Evolutionary conservation across 148 eudicot genomes (phyloP), one percentile per base, ranked within the genome.

Genomic region (Rhododendron molle): DNA sequence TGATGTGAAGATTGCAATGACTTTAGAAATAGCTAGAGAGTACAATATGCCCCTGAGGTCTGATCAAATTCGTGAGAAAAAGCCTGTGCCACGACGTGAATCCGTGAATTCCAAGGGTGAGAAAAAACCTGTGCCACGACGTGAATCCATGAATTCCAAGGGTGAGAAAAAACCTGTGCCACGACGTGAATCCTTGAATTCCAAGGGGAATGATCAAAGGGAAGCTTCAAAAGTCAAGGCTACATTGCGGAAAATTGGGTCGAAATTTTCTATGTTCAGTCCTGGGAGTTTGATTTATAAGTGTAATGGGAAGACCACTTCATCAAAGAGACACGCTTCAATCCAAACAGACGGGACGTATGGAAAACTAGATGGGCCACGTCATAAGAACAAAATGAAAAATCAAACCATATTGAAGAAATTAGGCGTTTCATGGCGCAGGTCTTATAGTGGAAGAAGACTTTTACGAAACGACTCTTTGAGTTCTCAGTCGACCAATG

Each of bases 11-110:
- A 34, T 58, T 26, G 79, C 81, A n/a, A 28, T 81, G 21, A 44
- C 20, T 13, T 50, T 56, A n/a, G 81, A 86, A 36, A 84, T 85
- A 81, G 87, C 81, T 15, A 67, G n/a, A 34, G 84, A 83, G 14
- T 20, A 15, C 60, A 65, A n/a, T 23, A 81, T 47, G 2, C 7
- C 28, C 38, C 9, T 81, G 81, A 38, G 20, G 32, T 56, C n/a
- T 40, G 73, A 67, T 26, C 76, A 28, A 83, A 34, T 18, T 4
- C 13, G 16, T 46, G 76, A 2, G 26, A 32, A 76, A 7, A 81
- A 78, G 49, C 15, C 58, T 40, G 46, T 46, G 54, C 28, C 83
- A 46, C 82, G 13, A 43, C 18, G 21, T 15, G 43, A 80, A 47
- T 32, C 26, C 18, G 21, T 14, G 47, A 71, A 47, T 32, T 47